Conservation (phyloP, 768 basidiomycete species). For the Boletellus ananas region DNA sequence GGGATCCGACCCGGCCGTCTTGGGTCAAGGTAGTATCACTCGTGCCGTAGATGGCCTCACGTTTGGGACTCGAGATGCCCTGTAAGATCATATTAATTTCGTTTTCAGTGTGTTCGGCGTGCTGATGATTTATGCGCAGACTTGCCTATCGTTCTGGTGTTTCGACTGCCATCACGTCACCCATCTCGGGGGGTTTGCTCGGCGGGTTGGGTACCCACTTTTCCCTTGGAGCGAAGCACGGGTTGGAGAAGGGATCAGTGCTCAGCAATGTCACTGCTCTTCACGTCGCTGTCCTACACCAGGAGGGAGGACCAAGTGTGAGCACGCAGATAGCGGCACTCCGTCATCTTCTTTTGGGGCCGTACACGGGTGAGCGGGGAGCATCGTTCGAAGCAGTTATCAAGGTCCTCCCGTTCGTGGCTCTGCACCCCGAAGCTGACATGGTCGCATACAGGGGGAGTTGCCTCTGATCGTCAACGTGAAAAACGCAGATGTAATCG, state of each 20-base stretch:
- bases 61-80: constrained; percentile 47
- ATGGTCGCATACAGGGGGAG: constrained; percentile 38
- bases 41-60: constrained; percentile 63
- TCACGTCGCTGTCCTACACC: constrained; percentile 47
- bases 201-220: constrained; percentile 62
- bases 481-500: constrained; percentile 73
- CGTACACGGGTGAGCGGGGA: constrained; percentile 24
- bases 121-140: constrained; percentile 34
- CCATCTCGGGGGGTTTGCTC: constrained; percentile 52
- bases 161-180: constrained; percentile 62
- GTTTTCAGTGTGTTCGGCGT: neutral
- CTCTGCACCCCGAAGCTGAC: constrained; percentile 6
- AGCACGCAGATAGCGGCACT: constrained; percentile 63
- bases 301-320: constrained; percentile 38
- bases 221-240: constrained; percentile 53
- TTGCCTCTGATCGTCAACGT: constrained; percentile 64
- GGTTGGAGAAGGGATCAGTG: constrained; percentile 61
- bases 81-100: constrained; percentile 33
- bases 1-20: constrained; percentile 27
- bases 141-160: constrained; percentile 74
- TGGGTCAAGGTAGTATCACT: constrained; percentile 41
- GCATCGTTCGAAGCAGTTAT: constrained; percentile 35
- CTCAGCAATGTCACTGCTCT: constrained; percentile 61
- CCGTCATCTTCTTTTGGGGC: constrained; percentile 42
- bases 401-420: constrained; percentile 26